Percentiles rank a stretch among this genome's conserved stretches.
phyloP scores from a whole-genome alignment of 73 alveolate species.

The Symbiodinium natans region DNA sequence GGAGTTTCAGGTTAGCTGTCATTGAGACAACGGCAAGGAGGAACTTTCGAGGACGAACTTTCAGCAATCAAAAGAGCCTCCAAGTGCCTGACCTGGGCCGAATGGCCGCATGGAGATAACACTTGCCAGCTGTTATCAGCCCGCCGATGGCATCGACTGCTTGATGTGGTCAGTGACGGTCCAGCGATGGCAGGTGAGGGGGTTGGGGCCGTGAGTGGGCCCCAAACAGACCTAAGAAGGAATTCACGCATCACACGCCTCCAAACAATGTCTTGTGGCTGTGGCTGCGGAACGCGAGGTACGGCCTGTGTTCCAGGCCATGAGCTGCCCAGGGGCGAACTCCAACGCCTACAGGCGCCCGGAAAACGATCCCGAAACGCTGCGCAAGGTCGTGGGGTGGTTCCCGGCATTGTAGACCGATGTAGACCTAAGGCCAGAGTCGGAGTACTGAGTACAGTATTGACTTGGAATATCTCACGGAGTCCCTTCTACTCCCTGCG shows the following conservation, averaged over 20 bases:
- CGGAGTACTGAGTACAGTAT: neutral
- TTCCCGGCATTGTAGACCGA: neutral
- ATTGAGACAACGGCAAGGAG: no score
- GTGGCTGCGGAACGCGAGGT: neutral
- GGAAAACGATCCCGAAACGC: neutral
- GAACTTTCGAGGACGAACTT: neutral
- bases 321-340: slow-evolving; percentile 87
- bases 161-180: no score
- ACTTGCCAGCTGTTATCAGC: neutral
- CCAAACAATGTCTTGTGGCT: no score
- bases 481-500: no score
- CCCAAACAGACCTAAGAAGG: no score
- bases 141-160: no score
- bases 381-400: neutral
- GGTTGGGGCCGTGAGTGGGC: no score
- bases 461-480: no score
- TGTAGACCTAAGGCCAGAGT: neutral
- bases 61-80: neutral
- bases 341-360: slow-evolving; percentile 63
- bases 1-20: no score
- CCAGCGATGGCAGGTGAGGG: no score
- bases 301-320: slow-evolving; percentile 9
- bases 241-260: no score
- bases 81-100: neutral
- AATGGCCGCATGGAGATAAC: neutral